Percentiles rank a stretch among this genome's conserved stretches.
These are phyloP conservation scores for Naganishia randhawae DNA, from an alignment of 768 basidiomycete species.

Conservation along the genomic window DNA sequence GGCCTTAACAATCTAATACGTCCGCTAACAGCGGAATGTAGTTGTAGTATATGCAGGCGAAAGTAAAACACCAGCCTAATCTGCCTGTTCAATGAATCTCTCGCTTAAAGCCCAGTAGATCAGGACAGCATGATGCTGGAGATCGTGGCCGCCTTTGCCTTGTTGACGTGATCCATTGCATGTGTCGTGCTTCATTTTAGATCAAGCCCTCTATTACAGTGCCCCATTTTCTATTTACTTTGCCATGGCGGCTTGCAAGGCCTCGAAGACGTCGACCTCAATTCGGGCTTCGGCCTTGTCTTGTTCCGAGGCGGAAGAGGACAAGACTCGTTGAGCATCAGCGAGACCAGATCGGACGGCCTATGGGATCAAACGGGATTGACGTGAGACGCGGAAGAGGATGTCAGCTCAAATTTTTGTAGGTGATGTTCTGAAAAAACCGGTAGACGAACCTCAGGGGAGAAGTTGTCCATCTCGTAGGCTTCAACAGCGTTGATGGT, in stretches of 20 bases:
- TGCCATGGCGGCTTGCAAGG: conserved; percentile 76
- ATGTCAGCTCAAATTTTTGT: too few species aligned
- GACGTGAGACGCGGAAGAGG: conserved; percentile 20
- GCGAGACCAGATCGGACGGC: conserved; percentile 82
- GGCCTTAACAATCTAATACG: neutral
- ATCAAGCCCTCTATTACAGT: conserved; percentile 9
- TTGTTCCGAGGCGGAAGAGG: conserved; percentile 81
- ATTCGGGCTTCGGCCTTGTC: conserved; percentile 90
- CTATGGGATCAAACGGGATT: conserved; percentile 53
- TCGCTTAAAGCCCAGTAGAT: neutral
- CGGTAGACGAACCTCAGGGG: conserved; percentile 63
- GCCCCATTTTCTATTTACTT: conserved; percentile 42
- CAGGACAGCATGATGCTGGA: neutral
- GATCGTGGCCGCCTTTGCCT: neutral
- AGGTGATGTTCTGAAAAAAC: too few species aligned
- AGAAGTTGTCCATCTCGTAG: conserved; percentile 85
- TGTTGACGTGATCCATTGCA: conserved; percentile 1
- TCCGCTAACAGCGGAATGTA: neutral
- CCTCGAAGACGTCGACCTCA: conserved; percentile 95
- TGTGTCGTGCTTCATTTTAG: conserved; percentile 8
- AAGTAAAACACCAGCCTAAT: neutral
- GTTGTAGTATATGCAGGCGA: neutral
- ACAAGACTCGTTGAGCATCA: conserved; percentile 76
- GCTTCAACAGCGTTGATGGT: conserved; percentile 98
- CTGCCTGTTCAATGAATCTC: neutral